Base-by-base conservation (phyloP, 164 flowering plant species). In the Umbellularia californica region DNA sequence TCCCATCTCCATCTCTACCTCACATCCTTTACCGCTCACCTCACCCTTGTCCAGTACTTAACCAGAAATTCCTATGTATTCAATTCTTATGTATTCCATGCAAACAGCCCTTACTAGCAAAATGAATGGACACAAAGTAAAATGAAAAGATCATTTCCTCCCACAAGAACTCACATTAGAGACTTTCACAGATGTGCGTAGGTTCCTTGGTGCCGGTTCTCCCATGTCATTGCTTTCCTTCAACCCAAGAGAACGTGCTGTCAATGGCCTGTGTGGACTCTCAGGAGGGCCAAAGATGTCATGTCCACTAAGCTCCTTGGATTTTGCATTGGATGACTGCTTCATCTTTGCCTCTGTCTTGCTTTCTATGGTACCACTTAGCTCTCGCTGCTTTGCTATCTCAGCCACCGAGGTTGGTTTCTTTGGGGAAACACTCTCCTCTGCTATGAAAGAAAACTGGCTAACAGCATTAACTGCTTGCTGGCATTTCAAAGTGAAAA, bases 321-420 rank as follows among this genome's bases (percentile, higher is more conserved):
- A 74, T 81, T 96, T 96, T 5, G 92, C 92, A 84, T 89, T 86
- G 12, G 98, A 96, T 33, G 84, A 50, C 77, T 90, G 97, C 85
- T 92, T 87, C 80, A 84, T 70, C 81, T 70, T 90, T 17, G 79
- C 81, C 2, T 93, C 97, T 1, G 86, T 50, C 41, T 91, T 95
- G 75, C 84, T 88, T 68, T 92, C 93, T 23, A 91, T 77, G n/a
- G 85, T 91, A 47, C 99, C 99, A 80, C 94, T 90, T 35, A 95
- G 87, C 77, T 95, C 99, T 12, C 95, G 90, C 84, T 95, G 98
- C 86, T 95, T 95, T 24, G 97, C 99, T 50, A 90, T 95, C 84
- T 91, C 99, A 58, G 96, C 80, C 13, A 90, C 20, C 58, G 94
- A 74, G 13, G 86, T 75, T 41, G 99, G 97, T 82, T 89, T 93